Conservation (phyloP, 2,329 filamentous ascomycete genomes). For the Aspergillus bombycis region DNA sequence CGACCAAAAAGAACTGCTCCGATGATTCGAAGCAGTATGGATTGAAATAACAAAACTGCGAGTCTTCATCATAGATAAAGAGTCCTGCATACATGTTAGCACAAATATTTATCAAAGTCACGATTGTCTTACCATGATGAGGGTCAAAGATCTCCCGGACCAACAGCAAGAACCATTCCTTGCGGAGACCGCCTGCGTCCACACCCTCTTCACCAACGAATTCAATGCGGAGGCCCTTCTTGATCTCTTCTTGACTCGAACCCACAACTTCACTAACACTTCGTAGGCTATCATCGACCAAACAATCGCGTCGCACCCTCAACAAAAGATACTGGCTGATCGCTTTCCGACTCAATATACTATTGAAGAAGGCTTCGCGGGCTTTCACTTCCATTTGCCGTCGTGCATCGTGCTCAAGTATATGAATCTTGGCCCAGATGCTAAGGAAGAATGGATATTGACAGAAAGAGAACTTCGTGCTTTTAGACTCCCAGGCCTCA, state of each 20-base stretch:
- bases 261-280: slow-evolving; percentile 84
- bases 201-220: slow-evolving; percentile 89
- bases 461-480: slow-evolving; percentile 80
- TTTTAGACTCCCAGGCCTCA: slow-evolving; percentile 79
- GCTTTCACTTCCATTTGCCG: slow-evolving; percentile 89
- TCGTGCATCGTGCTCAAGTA: slow-evolving; percentile 83
- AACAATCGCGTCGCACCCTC: slow-evolving; percentile 77
- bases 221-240: slow-evolving; percentile 83
- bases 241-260: slow-evolving; percentile 79
- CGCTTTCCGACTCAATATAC: slow-evolving; percentile 73
- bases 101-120: background rate
- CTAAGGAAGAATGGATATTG: slow-evolving; percentile 91
- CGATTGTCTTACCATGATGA: slow-evolving; percentile 69
- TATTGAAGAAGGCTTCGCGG: slow-evolving; percentile 87
- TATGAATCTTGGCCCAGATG: slow-evolving; percentile 89
- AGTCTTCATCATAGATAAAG: slow-evolving; percentile 90
- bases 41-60: slow-evolving; percentile 90
- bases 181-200: slow-evolving; percentile 84
- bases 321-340: slow-evolving; percentile 79
- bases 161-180: slow-evolving; percentile 92
- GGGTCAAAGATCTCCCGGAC: slow-evolving; percentile 90
- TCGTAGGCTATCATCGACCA: slow-evolving; percentile 85
- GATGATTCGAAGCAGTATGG: slow-evolving; percentile 86
- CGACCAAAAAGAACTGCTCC: slow-evolving; percentile 88
- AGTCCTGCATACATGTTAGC: slow-evolving; percentile 61